Base-by-base conservation (phyloP, 1,284 basidiomycete genomes). In the Agaricales sp. region DNA sequence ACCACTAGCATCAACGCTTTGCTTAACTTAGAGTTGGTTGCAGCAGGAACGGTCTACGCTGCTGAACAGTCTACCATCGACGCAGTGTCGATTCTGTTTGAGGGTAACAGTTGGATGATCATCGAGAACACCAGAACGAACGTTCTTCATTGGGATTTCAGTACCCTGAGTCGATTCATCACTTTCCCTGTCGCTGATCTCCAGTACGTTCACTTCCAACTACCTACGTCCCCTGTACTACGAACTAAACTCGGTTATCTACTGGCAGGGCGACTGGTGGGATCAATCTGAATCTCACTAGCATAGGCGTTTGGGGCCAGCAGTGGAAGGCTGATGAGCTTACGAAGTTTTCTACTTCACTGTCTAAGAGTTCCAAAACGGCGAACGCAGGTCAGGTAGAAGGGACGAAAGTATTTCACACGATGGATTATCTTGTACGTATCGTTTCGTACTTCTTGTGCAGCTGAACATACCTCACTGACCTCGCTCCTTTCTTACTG, bases 381-480 rank as follows among this genome's bases (percentile, higher is more conserved):
- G 80, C 78, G n/a, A 84, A 83, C 55, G 70, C 70, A 2, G 80
- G 80, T 0, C 59, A 65, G 14, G 57, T 86, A 20, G 50, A 54
- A 1, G 82, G 83, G 3, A 84, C 82, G 56, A 69, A 73, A 25
- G 75, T 78, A 69, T 86, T 86, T 60, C 84, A 73, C n/a, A n/a
- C n/a, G n/a, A n/a, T n/a, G n/a, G n/a, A n/a, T n/a, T n/a, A n/a
- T n/a, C n/a, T n/a, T n/a, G n/a, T n/a, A n/a, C n/a, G n/a, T n/a
- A n/a, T n/a, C n/a, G n/a, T n/a, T n/a, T n/a, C n/a, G n/a, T n/a
- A n/a, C n/a, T n/a, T n/a, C n/a, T n/a, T n/a, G n/a, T n/a, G n/a
- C n/a, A n/a, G n/a, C n/a, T n/a, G n/a, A n/a, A n/a, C n/a, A n/a
- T n/a, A n/a, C n/a, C n/a, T n/a, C n/a, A n/a, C n/a, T n/a, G n/a